phyloP scores from a whole-genome alignment of 257 asterid genomes.

The Solanum verrucosum region DNA sequence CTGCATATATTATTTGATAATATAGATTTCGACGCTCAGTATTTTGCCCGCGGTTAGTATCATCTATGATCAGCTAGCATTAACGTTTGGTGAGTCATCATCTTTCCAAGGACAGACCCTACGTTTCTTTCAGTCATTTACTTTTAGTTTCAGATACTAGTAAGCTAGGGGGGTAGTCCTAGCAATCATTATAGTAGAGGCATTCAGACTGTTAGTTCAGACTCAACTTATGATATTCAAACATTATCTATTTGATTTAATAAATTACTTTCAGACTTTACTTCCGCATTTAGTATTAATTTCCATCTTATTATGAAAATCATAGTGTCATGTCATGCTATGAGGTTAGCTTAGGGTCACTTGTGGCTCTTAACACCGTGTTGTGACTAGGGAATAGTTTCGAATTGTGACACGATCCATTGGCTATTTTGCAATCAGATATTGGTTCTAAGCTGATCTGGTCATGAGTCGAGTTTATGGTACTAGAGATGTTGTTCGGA shows the following conservation, averaged over 20 bases:
- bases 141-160: neutral
- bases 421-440: neutral
- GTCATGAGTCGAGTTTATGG: neutral
- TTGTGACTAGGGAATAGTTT: neutral
- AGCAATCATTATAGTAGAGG: neutral
- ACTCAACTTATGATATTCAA: neutral
- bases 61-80: neutral
- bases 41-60: neutral
- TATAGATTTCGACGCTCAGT: neutral
- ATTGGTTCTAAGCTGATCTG: neutral
- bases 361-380: neutral
- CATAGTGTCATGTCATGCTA: neutral
- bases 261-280: neutral
- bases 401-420: neutral
- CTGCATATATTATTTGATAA: neutral
- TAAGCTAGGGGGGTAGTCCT: neutral
- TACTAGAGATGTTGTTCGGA: neutral
- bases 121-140: too few relatives aligned
- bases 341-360: neutral
- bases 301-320: neutral
- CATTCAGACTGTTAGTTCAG: neutral
- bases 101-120: neutral
- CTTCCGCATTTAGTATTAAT: neutral
- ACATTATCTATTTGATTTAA: neutral
- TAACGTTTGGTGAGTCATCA: neutral